Evolutionary conservation across 2,329 filamentous ascomycete genomes (phyloP).

Genomic region (Chaetomiaceae sp.): DNA sequence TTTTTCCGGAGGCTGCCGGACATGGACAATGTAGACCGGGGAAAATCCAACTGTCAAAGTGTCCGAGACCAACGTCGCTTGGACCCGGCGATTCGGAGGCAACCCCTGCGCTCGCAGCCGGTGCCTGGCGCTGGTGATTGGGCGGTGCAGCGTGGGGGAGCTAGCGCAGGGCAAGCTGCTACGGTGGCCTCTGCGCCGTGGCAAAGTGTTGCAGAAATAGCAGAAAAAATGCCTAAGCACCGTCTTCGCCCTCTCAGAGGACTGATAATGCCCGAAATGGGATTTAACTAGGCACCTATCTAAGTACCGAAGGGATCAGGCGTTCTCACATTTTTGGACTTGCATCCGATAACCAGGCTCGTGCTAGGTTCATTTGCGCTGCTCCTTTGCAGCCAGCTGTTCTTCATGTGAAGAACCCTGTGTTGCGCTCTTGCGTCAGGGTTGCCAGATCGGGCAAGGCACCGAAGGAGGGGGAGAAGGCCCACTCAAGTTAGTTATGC

Average conservation of each 20-base stretch:
- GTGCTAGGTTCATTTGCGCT: too few species aligned
- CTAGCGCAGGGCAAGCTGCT: conserved; percentile 6
- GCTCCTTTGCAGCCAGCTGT: too few species aligned
- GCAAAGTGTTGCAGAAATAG: background rate
- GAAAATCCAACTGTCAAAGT: conserved; percentile 8
- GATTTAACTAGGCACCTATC: too few species aligned
- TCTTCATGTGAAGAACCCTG: too few species aligned
- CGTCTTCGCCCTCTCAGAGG: background rate
- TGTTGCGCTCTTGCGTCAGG: background rate
- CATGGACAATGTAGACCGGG: background rate
- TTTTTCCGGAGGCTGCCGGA: conserved; percentile 12
- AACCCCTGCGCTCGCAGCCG: background rate
- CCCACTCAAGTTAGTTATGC: background rate
- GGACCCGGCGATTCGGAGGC: conserved; percentile 10
- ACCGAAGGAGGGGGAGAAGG: background rate
- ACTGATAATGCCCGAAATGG: too few species aligned
- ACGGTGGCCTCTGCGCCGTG: conserved; percentile 20
- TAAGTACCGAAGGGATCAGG: too few species aligned
- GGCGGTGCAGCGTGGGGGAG: conserved; percentile 7
- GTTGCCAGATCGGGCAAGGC: conserved; percentile 3
- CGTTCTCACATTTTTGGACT: too few species aligned
- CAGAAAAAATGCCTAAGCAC: too few species aligned
- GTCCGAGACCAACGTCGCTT: conserved; percentile 13
- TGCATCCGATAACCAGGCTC: too few species aligned
- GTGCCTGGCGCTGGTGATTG: background rate